Percentiles rank a stretch among this genome's conserved stretches.
phyloP scores from a whole-genome alignment of 306 rosid genomes.

The Bauhinia variegata region DNA sequence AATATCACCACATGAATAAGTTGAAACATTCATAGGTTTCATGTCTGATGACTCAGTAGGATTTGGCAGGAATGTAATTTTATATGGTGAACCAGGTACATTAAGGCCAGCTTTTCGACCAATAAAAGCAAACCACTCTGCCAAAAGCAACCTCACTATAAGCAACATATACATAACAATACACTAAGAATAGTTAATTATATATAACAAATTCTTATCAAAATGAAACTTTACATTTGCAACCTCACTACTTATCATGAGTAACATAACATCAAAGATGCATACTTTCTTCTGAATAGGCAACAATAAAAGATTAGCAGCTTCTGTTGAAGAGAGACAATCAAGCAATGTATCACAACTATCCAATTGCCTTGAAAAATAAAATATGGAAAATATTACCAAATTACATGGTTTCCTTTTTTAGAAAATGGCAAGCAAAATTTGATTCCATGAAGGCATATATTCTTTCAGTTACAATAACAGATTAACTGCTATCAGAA shows the following conservation, averaged over 20 bases:
- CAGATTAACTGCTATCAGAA: neutral
- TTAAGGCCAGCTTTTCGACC: slow-evolving; percentile 69
- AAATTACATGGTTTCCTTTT: slow-evolving; percentile 7
- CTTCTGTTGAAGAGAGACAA: slow-evolving; percentile 18
- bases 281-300: slow-evolving; percentile 3
- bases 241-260: slow-evolving; percentile 4
- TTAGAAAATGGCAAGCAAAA: slow-evolving; percentile 20
- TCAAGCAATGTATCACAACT: neutral
- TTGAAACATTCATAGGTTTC: slow-evolving; percentile 90
- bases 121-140: slow-evolving; percentile 93
- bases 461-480: slow-evolving; percentile 25
- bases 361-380: slow-evolving; percentile 16
- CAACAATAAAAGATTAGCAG: neutral
- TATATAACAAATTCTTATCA: slow-evolving; percentile 27
- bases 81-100: slow-evolving; percentile 82
- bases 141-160: slow-evolving; percentile 43
- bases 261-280: slow-evolving; percentile 20
- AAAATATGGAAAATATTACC: slow-evolving; percentile 13
- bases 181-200: slow-evolving; percentile 19
- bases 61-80: slow-evolving; percentile 65
- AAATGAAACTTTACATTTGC: slow-evolving; percentile 26
- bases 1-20: slow-evolving; percentile 86
- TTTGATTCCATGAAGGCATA: slow-evolving; percentile 31
- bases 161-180: slow-evolving; percentile 28
- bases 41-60: slow-evolving; percentile 63